These are phyloP conservation scores for Corylus americana DNA, from an alignment of 306 rosid genomes.

Conservation along the genomic window DNA sequence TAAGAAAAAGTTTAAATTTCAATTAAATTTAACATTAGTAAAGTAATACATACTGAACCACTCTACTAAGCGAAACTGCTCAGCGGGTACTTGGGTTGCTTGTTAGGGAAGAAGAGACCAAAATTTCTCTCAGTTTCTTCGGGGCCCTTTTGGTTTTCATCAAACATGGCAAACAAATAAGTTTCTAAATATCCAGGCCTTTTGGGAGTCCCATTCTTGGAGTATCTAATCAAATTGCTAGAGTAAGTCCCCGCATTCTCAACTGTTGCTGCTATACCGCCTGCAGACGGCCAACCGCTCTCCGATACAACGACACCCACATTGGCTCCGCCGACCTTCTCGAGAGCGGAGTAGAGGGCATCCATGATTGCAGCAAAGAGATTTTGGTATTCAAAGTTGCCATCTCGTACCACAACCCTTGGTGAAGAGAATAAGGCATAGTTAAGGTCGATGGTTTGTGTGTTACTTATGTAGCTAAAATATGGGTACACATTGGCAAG, in stretches of 20 bases:
- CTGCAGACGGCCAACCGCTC: slow-evolving; percentile 75
- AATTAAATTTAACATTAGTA: no score
- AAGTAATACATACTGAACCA: neutral
- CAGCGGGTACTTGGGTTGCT: slow-evolving; percentile 37
- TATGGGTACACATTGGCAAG: slow-evolving; percentile 69
- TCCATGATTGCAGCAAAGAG: slow-evolving; percentile 54
- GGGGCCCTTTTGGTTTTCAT: slow-evolving; percentile 32
- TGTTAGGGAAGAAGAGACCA: slow-evolving; percentile 35
- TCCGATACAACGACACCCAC: slow-evolving; percentile 56
- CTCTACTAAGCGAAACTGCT: slow-evolving; percentile 21
- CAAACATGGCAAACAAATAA: slow-evolving; percentile 49
- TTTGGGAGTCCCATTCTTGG: slow-evolving; percentile 47
- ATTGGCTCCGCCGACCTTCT: slow-evolving; percentile 39
- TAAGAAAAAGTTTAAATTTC: no score
- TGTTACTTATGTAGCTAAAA: slow-evolving; percentile 22
- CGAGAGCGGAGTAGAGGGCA: slow-evolving; percentile 54
- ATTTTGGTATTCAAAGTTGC: slow-evolving; percentile 37
- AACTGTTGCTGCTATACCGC: slow-evolving; percentile 30
- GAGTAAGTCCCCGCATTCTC: slow-evolving; percentile 47
- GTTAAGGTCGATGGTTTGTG: neutral
- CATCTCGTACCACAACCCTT: slow-evolving; percentile 23
- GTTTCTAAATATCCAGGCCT: slow-evolving; percentile 33
- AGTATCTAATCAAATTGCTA: slow-evolving; percentile 48
- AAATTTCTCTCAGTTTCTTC: slow-evolving; percentile 36
- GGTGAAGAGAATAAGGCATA: slow-evolving; percentile 51